Evolutionary conservation across 495 filamentous ascomycete genomes (phyloP).

Genomic region (Cudoniella acicularis): DNA sequence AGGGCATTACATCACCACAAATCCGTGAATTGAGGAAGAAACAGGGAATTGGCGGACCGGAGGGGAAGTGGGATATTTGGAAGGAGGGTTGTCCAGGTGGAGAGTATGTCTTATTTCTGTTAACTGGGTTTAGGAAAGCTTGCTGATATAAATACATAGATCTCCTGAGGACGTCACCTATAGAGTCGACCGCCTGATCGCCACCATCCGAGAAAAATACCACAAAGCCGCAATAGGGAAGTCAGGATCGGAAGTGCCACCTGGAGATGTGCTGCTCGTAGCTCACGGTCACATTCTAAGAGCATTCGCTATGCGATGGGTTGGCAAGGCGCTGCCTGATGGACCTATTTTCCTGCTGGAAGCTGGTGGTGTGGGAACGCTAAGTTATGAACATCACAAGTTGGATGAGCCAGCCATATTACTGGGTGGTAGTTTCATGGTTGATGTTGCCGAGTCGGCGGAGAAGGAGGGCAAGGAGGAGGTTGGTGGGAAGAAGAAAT

Average conservation of each 20-base stretch:
- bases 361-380: conserved; percentile 79
- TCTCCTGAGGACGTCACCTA: conserved; percentile 33
- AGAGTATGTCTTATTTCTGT: conserved; percentile 45
- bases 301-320: conserved; percentile 89
- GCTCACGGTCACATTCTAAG: conserved; percentile 86
- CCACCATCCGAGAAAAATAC: conserved; percentile 43
- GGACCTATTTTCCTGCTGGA: conserved; percentile 68
- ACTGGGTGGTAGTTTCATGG: conserved; percentile 62
- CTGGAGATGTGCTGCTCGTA: conserved; percentile 54
- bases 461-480: no score
- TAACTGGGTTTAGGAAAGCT: no score
- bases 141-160: conserved; percentile 12
- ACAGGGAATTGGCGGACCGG: conserved; percentile 48
- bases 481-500: no score
- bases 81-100: conserved; percentile 70
- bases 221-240: conserved; percentile 40
- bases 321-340: conserved; percentile 60
- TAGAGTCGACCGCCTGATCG: conserved; percentile 62
- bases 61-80: conserved; percentile 76
- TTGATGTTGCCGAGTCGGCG: conserved; percentile 42
- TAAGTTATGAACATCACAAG: conserved; percentile 69
- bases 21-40: conserved; percentile 61
- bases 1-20: conserved; percentile 74
- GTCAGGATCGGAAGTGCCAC: no score
- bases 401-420: conserved; percentile 68